Evolutionary conservation across 139 green algal species (phyloP), one percentile per base, ranked within the genome.

Genomic region (Volvox africanus): DNA sequence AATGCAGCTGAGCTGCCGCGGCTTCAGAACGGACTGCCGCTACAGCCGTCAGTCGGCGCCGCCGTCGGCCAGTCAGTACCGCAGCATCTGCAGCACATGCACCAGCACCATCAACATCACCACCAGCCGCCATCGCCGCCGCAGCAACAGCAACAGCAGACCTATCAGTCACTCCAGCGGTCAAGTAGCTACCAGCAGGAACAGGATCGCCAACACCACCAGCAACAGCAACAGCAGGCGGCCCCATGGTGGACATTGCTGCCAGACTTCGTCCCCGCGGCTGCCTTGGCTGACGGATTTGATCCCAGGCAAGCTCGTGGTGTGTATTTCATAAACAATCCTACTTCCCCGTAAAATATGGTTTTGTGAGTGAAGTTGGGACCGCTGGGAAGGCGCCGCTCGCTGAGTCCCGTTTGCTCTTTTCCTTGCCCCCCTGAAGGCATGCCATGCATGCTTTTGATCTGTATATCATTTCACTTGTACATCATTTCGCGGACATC

Each of bases 241-340:
- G 78, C 78, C 17, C 88, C 88, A 33, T 91, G 88, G 88, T 91
- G 88, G 88, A 82, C 65, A 19, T 79, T 87, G 88, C 79, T 91
- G 77, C 88, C 88, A 19, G 88, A 91, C 79, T 91, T 91, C 24
- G 78, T 91, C 62, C 88, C 88, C 6, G 88, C 80, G 3, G 88
- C 62, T 0, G 78, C 37, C 9, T 62, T 91, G 77, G 78, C 88
- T 21, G 65, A 28, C 3, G 88, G 88, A 24, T 91, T 62, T 33
- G 88, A 91, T 67, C 88, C 88, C 19, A 71, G 88, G 88, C 87
- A 67, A 55, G 44, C 44, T 14, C 44, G 44, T 9, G 44, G 44
- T 55, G 44, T 55, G 9, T 55, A 9, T 55, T 14, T 9, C 5
- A 55, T 9, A 9, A 55, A 55, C 44, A 55, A 14, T 14, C 9